Evolutionary conservation across 257 asterid genomes (phyloP), one percentile per base, ranked within the genome.

Genomic region (Plantago elongata): DNA sequence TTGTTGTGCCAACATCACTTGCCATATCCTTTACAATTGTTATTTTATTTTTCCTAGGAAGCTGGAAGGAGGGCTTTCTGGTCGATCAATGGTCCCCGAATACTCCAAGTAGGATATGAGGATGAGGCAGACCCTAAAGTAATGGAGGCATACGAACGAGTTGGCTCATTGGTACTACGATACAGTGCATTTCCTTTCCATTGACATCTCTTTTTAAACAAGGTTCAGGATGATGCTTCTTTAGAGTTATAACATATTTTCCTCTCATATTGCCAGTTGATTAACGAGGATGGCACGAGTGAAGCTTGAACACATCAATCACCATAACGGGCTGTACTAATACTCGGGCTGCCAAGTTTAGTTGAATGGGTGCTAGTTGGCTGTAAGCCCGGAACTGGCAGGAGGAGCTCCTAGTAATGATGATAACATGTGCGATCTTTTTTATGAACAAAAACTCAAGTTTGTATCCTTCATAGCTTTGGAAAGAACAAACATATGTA

Each of bases 11-110:
- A 7, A 34, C 40, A 34, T 34, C 7, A 34, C 40, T 34, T 34
- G 40, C 8, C 40, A 34, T 5, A 34, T 34, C 38, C 38, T 34
- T 34, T 34, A 34, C 38, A 3, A 34, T 34, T 34, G 8, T 34
- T 34, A 7, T 34, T 34, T 34, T 34, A 7, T 7, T 48, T 64
- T 22, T 74, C 58, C 7, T 69, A 93, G 99, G 99, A 93, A 67
- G 94, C 84, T 9, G 96, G 99, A 49, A 68, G 95, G 72, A 80
- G 92, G 74, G 99, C 97, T 49, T 89, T 93, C 74, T 93, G 99
- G 99, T 87, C 95, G 11, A 79, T 93, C 63, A 87, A 84, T 59
- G 97, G 99, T 37, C 96, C 99, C 4, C 82, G 95, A 44, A 87
- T 93, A 68, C 78, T 93, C 73, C 95, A 87, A 83, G 57, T 89